A percentile compares a stretch with the other conserved stretches of the same genome.
Evolutionary conservation across 768 basidiomycete genomes (phyloP).

Genomic region (Rhodotorula paludigena): DNA sequence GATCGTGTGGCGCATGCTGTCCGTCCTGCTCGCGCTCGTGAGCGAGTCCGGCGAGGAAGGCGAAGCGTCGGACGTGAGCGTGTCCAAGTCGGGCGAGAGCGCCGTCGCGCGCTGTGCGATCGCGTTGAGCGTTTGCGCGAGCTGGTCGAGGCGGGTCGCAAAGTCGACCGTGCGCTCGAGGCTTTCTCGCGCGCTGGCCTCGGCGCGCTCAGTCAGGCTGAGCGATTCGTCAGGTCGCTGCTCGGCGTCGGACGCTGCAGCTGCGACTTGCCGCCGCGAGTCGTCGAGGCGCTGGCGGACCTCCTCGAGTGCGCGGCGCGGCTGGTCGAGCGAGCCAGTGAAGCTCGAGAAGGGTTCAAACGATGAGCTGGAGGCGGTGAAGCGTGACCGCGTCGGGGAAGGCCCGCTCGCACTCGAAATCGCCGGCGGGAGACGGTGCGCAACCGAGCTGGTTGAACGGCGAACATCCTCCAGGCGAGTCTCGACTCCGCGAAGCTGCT

Average conservation of each 20-base stretch:
- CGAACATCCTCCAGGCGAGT: too few species aligned
- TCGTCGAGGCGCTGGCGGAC: conserved; percentile 17
- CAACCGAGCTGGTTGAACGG: too few species aligned
- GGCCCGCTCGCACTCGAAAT: too few species aligned
- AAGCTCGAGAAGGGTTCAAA: neutral
- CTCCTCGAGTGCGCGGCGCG: conserved; percentile 10
- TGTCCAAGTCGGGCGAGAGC: neutral
- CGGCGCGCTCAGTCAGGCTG: neutral
- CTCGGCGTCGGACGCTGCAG: neutral
- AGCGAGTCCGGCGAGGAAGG: neutral
- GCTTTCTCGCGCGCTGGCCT: neutral
- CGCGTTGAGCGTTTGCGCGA: neutral
- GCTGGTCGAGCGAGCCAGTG: conserved; percentile 10
- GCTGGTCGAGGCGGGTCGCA: neutral
- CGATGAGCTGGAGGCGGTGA: neutral
- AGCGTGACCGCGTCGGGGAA: neutral
- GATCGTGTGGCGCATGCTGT: conserved; percentile 15
- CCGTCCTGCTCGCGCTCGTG: conserved; percentile 16
- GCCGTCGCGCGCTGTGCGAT: neutral
- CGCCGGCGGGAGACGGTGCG: neutral
- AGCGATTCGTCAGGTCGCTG: neutral
- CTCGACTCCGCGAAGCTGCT: conserved; percentile 4
- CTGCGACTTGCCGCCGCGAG: conserved; percentile 8
- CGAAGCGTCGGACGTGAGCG: neutral
- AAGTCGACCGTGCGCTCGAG: neutral